Conservation (phyloP, 2,329 filamentous ascomycete genomes). For the Aschersonia sp. region DNA sequence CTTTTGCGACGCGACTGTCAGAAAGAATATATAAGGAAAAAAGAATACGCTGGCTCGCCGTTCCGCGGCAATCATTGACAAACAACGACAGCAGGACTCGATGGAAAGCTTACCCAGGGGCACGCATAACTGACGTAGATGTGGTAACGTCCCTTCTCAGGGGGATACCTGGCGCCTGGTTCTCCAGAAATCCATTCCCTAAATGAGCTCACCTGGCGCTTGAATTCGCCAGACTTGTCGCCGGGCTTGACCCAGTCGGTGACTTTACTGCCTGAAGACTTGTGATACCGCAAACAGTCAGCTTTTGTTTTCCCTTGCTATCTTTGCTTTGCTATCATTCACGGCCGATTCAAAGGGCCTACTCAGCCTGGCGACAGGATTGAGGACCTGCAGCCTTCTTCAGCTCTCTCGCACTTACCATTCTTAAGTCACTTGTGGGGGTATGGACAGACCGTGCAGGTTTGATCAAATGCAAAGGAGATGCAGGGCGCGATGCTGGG, state of each 20-base stretch:
- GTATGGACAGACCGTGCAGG: no score
- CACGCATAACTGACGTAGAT: conserved; percentile 91
- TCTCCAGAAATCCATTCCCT: conserved; percentile 65
- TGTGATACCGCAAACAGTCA: neutral
- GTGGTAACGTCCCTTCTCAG: conserved; percentile 84
- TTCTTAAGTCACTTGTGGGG: no score
- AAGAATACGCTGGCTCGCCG: no score
- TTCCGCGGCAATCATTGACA: neutral
- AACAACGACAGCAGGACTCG: neutral
- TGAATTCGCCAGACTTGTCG: conserved; percentile 82
- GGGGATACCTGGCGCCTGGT: conserved; percentile 58
- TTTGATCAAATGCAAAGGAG: neutral
- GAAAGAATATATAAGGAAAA: neutral
- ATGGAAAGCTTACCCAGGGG: conserved; percentile 53
- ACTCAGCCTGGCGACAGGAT: no score
- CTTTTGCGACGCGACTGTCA: conserved; percentile 8
- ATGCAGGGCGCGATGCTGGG: no score
- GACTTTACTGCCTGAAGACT: conserved; percentile 19
- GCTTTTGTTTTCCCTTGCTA: neutral
- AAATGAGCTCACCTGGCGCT: conserved; percentile 73
- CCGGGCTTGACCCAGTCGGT: conserved; percentile 71
- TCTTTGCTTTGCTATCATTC: neutral
- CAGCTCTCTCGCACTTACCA: no score
- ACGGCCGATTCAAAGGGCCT: neutral
- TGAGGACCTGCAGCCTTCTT: no score